Conservation (phyloP, 2,329 filamentous ascomycete genomes). For the Penicillium freii region DNA sequence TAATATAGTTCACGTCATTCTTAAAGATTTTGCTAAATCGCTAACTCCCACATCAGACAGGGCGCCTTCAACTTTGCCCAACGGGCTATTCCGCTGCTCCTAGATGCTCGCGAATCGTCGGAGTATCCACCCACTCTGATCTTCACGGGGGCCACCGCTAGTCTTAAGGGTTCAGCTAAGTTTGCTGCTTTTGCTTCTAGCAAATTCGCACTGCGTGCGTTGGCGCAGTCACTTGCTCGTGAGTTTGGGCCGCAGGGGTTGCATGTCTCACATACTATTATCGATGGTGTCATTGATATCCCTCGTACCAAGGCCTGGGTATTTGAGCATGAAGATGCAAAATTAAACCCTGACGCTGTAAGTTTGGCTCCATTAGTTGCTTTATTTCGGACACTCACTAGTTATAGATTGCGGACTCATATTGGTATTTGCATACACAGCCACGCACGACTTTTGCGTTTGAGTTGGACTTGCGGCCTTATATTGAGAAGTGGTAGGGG, state of each 20-base stretch:
- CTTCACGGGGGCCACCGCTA: slow-evolving; percentile 84
- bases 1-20: neutral
- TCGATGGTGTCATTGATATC: slow-evolving; percentile 84
- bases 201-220: slow-evolving; percentile 74
- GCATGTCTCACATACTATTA: slow-evolving; percentile 77
- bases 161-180: slow-evolving; percentile 66
- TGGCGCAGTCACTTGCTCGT: slow-evolving; percentile 71
- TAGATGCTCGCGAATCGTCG: slow-evolving; percentile 53
- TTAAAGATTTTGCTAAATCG: neutral
- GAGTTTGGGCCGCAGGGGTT: slow-evolving; percentile 84
- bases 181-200: slow-evolving; percentile 72
- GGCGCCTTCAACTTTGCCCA: slow-evolving; percentile 78
- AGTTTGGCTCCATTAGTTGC: slow-evolving; percentile 36
- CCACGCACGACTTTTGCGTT: slow-evolving; percentile 75
- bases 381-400: slow-evolving; percentile 5
- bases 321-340: slow-evolving; percentile 59
- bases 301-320: slow-evolving; percentile 64
- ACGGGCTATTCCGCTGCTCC: slow-evolving; percentile 65
- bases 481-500: slow-evolving; percentile 74
- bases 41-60: slow-evolving; percentile 26
- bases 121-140: slow-evolving; percentile 73
- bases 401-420: slow-evolving; percentile 74
- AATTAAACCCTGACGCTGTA: slow-evolving; percentile 72
- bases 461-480: slow-evolving; percentile 77
- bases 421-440: slow-evolving; percentile 82